Conservation (phyloP, 1,284 basidiomycete species). For the Naganishia sp. region DNA sequence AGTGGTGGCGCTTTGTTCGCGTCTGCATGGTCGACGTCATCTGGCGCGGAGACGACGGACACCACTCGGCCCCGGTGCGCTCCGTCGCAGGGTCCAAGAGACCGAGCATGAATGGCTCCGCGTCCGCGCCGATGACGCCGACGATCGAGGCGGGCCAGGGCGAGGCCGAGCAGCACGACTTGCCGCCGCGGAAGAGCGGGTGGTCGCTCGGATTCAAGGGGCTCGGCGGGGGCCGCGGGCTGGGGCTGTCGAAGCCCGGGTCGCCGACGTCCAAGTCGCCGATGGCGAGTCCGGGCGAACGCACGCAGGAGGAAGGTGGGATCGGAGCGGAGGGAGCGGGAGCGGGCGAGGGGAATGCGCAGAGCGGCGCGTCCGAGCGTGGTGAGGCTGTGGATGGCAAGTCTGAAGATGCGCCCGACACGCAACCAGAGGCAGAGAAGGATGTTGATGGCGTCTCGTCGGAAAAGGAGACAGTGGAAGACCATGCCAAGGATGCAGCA, state of each 20-base stretch:
- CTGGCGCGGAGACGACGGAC: constrained; percentile 72
- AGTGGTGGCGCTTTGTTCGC: constrained; percentile 85
- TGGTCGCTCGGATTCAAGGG: constrained; percentile 48
- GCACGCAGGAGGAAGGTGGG: not conserved
- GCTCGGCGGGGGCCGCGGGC: constrained; percentile 23
- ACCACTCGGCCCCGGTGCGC: constrained; percentile 37
- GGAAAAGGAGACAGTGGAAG: not conserved
- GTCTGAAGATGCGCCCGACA: not conserved
- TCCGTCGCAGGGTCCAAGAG: constrained; percentile 6
- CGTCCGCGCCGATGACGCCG: constrained; percentile 4
- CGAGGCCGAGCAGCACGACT: constrained; percentile 5
- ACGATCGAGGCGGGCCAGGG: not conserved
- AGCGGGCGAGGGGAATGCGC: not conserved
- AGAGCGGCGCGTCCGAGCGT: not conserved
- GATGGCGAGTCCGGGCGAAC: not conserved
- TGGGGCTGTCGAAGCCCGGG: constrained; percentile 1
- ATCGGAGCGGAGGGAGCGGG: not conserved
- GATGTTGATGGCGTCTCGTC: no score
- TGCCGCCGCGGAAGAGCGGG: constrained; percentile 32
- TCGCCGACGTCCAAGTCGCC: not conserved
- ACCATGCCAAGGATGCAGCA: not conserved
- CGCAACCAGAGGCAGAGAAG: not conserved
- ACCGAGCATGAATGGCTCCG: not conserved
- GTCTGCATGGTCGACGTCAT: constrained; percentile 76
- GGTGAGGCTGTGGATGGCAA: not conserved